Evolutionary conservation across 495 filamentous ascomycete genomes (phyloP), one percentile per base, ranked within the genome.

Genomic region (Terfezia boudieri): DNA sequence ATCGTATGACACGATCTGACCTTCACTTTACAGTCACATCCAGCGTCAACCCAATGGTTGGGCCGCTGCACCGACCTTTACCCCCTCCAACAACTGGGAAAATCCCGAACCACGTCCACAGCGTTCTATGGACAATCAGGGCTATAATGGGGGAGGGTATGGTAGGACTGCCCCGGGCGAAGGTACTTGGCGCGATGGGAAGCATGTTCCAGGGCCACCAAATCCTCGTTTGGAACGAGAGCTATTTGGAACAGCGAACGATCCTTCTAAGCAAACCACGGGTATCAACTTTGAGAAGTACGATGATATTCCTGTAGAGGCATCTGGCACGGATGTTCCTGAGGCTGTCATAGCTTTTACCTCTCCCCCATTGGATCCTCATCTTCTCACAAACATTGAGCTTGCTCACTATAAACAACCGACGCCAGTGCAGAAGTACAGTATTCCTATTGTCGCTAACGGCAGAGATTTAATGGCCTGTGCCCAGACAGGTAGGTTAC

Each of bases 211-310:
- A 60, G 90, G 92, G 51, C 83, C 86, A 55, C 63, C 82, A 56
- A 95, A 96, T 69, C 74, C 80, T 54, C 86, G 88, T 60, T 56
- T 90, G 23, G 90, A 98, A 73, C 86, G 87, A 65, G 90, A 98
- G 63, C 80, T 98, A 49, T 98, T 95, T 69, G 90, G 90, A 64
- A 79, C 82, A 48, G 76, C 85, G 58, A 90, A 96, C 68, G 90
- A 96, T 64, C 86, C 87, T 55, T 77, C 83, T 58, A 95, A 94
- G 73, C 83, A 94, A 67, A 83, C 86, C 62, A 94, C 84, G 17
- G 90, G 90, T 65, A 96, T 98, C 80, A 98, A 98, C 74, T 98
- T 98, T 65, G 79, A 94, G 71, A 98, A 98, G 73, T 98, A 98
- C 70, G 90, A 98, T 64, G 90, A 98, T 66, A 98, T 98, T 61